phyloP scores from a whole-genome alignment of 208 protist genomes.

The Phytomonas sp. region DNA sequence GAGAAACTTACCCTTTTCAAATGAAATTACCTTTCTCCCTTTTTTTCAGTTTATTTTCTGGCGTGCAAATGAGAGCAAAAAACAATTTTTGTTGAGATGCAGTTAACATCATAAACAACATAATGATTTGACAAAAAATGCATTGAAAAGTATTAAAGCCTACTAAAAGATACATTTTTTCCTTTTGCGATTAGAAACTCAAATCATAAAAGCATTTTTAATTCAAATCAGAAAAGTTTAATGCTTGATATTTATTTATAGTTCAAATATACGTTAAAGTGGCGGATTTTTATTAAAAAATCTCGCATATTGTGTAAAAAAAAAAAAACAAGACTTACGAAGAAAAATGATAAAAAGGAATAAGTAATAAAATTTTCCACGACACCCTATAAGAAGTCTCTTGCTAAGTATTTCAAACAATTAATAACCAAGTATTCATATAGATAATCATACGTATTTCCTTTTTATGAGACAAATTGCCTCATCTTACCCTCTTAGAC shows the following conservation, averaged over 20 bases:
- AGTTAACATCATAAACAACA: neutral
- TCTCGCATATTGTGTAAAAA: neutral
- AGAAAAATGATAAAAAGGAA: conserved; percentile 7
- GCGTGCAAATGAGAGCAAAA: neutral
- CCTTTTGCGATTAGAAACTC: neutral
- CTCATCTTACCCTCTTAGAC: neutral
- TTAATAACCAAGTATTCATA: neutral
- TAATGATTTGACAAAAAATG: conserved; percentile 3
- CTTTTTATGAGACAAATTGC: neutral
- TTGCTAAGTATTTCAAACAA: neutral
- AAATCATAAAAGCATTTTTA: conserved; percentile 2
- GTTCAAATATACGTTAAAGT: neutral
- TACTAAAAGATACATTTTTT: conserved; percentile 9
- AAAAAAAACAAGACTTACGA: neutral
- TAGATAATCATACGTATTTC: neutral
- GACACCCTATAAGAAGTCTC: neutral
- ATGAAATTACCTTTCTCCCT: neutral
- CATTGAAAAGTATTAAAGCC: neutral
- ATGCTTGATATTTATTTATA: neutral
- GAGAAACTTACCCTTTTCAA: neutral
- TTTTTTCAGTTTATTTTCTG: neutral
- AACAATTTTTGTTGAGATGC: neutral
- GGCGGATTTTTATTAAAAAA: neutral
- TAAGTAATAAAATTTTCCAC: neutral
- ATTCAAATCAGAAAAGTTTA: conserved; percentile 6